These are phyloP conservation scores for Heteromeles arbutifolia DNA, from an alignment of 306 rosid species.

Conservation along the genomic window DNA sequence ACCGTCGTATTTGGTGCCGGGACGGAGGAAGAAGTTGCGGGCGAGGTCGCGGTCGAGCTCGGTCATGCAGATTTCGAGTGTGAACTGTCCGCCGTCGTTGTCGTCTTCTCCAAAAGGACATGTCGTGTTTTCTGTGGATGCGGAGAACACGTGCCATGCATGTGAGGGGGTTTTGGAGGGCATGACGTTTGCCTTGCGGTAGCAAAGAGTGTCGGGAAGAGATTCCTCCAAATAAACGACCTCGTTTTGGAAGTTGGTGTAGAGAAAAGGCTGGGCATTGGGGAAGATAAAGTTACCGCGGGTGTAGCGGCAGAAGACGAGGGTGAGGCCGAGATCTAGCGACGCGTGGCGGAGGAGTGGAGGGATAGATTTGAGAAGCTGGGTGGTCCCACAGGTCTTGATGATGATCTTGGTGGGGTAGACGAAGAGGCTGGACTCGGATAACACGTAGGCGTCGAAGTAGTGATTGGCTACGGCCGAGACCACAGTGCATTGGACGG, in stretches of 20 bases:
- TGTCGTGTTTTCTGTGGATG: conserved; percentile 29
- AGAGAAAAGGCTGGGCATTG: conserved; percentile 72
- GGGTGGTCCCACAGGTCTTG: conserved; percentile 98
- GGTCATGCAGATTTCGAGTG: conserved; percentile 93
- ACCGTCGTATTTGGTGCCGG: conserved; percentile 48
- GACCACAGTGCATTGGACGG: conserved; percentile 87
- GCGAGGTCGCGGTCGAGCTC: conserved; percentile 74
- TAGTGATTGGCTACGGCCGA: conserved; percentile 78
- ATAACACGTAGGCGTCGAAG: conserved; percentile 82
- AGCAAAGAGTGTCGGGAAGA: conserved; percentile 46
- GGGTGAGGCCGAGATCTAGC: conserved; percentile 35
- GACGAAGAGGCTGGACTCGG: conserved; percentile 94
- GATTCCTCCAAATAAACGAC: conserved; percentile 48
- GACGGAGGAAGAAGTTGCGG: conserved; percentile 49
- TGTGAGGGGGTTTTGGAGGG: conserved; percentile 64
- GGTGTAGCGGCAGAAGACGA: conserved; percentile 65
- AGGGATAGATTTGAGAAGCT: conserved; percentile 75
- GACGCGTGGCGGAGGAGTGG: conserved; percentile 63
- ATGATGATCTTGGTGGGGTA: conserved; percentile 91
- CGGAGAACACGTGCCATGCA: conserved; percentile 88
- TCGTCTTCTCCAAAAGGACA: background rate
- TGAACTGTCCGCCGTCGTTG: conserved; percentile 31
- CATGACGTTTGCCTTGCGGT: conserved; percentile 72
- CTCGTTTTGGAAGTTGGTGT: conserved; percentile 79
- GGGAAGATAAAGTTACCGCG: conserved; percentile 85